Base-by-base conservation (phyloP, 225 moss, liverwort and hornwort genomes). In the Anthoceros angustus region DNA sequence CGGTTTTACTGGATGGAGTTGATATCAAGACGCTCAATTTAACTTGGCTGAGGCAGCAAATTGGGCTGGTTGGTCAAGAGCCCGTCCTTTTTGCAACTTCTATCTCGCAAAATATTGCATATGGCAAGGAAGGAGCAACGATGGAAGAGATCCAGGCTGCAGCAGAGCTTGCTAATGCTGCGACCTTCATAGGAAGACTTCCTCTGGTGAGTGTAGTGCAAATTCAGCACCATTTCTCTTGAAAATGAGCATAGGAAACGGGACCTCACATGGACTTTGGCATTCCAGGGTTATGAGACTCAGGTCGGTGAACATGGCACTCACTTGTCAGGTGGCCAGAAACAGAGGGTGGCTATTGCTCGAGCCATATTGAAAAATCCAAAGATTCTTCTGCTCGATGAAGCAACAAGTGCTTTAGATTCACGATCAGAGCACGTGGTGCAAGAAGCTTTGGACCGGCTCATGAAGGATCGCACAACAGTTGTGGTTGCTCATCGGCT, bases 361-460 rank as follows among this genome's bases (percentile, higher is more conserved):
- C 83, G 95, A 63, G 95, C 95, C 39, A 95, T 95, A 25, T 40
- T 91, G 72, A 98, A 91, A 71, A 70, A 98, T 69, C 95, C 95
- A 1, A 82, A 64, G 21, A 87, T 98, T 65, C 69, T 98, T 14
- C 63, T 98, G 63, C 65, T 98, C 75, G 95, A 98, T 71, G 95
- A 98, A 76, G 95, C 95, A 32, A 95, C 95, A 15, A 95, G 95
- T 82, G 95, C 95, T 8, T 80, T 95, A 82, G 95, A 95, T 65
- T 82, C 88, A 16, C 75, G 88, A 70, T 98, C 95, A 11, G 91
- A 98, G 72, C 79, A 65, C 21, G 72, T 91, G 42, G 95, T 98
- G 23, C 95, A 91, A 63, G 88, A 86, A 60, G 95, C 95, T 15
- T 81, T 98, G 0, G 95, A 98, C 63, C 83, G 82, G 74, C 69